A percentile compares a stretch with the other conserved stretches of the same genome.
phyloP scores from a whole-genome alignment of 2,329 filamentous ascomycete genomes.

The Alternaria consortialis region DNA sequence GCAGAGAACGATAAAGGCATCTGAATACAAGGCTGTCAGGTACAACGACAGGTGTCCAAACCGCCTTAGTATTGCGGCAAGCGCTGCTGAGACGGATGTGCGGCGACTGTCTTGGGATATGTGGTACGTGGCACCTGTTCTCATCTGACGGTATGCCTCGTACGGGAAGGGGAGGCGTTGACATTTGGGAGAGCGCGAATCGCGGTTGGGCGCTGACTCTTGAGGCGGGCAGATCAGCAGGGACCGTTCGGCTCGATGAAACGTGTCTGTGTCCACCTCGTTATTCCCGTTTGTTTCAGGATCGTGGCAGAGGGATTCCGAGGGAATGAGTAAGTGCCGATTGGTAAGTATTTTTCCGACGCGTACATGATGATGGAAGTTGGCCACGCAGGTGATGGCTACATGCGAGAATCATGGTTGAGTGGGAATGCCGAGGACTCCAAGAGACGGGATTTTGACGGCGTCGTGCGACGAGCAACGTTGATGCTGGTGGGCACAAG shows the following conservation, averaged over 20 bases:
- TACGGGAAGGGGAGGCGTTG: slow-evolving; percentile 4
- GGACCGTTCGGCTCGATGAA: slow-evolving; percentile 34
- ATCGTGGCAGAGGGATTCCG: slow-evolving; percentile 16
- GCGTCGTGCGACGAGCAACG: neutral
- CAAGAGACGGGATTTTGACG: neutral
- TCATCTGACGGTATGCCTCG: slow-evolving; percentile 13
- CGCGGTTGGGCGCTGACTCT: slow-evolving; percentile 15
- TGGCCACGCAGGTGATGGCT: neutral
- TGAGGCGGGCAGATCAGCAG: slow-evolving; percentile 23
- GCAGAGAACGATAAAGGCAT: neutral
- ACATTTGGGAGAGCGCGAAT: slow-evolving; percentile 15
- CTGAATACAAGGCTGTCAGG: neutral
- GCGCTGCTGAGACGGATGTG: slow-evolving; percentile 17
- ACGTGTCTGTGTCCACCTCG: slow-evolving; percentile 26
- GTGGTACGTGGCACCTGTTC: slow-evolving; percentile 8
- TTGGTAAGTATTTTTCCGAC: slow-evolving; percentile 5
- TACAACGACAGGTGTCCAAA: slow-evolving; percentile 4
- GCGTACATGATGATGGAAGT: neutral
- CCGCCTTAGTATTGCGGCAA: neutral
- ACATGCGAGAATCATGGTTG: neutral
- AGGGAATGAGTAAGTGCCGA: slow-evolving; percentile 6
- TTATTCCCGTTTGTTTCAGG: slow-evolving; percentile 34
- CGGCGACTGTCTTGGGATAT: slow-evolving; percentile 7
- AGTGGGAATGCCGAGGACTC: neutral
- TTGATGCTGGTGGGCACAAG: neutral